Base-by-base conservation (phyloP, 495 filamentous ascomycete species). In the Aspergillus baeticus region DNA sequence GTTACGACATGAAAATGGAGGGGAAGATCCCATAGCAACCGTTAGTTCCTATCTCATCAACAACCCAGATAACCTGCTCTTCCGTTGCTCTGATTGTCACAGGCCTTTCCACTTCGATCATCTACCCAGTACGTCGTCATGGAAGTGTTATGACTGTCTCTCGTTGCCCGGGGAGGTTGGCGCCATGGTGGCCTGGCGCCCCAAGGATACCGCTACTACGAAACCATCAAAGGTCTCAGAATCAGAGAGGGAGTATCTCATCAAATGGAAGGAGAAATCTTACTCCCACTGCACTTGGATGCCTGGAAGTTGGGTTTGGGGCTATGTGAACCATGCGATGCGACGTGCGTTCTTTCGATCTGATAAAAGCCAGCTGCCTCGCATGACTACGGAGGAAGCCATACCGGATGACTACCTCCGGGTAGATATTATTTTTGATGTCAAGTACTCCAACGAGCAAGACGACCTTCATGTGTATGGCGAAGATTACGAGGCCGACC, bases 241-340 rank as follows among this genome's bases (percentile, higher is more conserved):
- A 64, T 84, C 89, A 36, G 75, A 89, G 5, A 87, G 92, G 39
- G 91, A 96, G 62, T 98, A 98, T 60, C 80, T 99, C 1, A 75
- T 98, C 62, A 97, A 94, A 68, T 98, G 91, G 87, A 82, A 87
- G 34, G 65, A 75, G 0, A 79, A 83, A 48, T 96, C 92, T 0
- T 93, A 96, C 58, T 87, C 84, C 60, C 87, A 87, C 50, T 87
- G 85, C 20, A 75, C 69, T 3, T 99, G 95, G 95, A 84, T 90
- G 80, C 85, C 89, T 15, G 95, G 94, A 7, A 79, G 85, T 21
- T 99, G 95, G 95, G 80, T 92, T 13, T 91, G 82, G 79, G 92
- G 92, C n/a, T 73, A 86, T n/a, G 80, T 81, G 39, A 70, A 74
- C 15, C 47, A 68, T 5, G 21, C 63, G 1, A 95, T 89, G 87